Evolutionary conservation across 2,329 filamentous ascomycete genomes (phyloP), one percentile per base, ranked within the genome.

Genomic region (Xylaria sp.): DNA sequence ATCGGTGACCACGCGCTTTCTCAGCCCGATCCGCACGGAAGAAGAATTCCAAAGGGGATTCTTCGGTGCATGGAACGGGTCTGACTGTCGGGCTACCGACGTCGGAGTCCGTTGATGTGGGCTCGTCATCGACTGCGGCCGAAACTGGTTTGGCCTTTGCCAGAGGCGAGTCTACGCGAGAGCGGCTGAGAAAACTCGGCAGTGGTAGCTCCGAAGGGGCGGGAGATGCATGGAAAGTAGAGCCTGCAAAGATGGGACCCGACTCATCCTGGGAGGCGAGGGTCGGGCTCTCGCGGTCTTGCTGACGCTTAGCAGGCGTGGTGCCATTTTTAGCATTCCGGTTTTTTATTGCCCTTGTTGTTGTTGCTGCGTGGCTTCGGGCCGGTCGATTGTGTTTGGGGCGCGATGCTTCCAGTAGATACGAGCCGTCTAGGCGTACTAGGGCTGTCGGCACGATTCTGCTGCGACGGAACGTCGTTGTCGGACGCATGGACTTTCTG

Each of bases 181-280:
- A 86, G 69, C 89, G 92, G 34, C 89, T 88, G 63, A 89, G 56
- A 73, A 97, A 96, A 70, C 89, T 95, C 9, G 94, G 94, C 60
- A 97, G 89, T 0, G 94, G 94, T 37, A 99, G 80, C 23, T 91
- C 87, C 7, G 92, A 95, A 0, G 94, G 89, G 1, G 92, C 93
- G 18, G 94, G 94, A 7, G 94, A 97, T 47, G 92, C 90, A 74
- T 97, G 92, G 73, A 97, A 99, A 4, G 92, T 95, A 39, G 93
- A 89, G 11, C 93, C 94, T 46, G 94, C 94, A 75, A 96, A 99
- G 51, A 88, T 86, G 61, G 84, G 79, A 53, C 75, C 75, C 35
- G 74, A 74, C 53, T 74, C 73, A 51, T 80, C 74, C 69, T 80
- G 81, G 64, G 77, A 71, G 35, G 75, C 76, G 54, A 79, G 76